Evolutionary conservation across 371 early-diverging fungal genomes (phyloP), one percentile per base, ranked within the genome.

Genomic region (Mucor velutinosus): DNA sequence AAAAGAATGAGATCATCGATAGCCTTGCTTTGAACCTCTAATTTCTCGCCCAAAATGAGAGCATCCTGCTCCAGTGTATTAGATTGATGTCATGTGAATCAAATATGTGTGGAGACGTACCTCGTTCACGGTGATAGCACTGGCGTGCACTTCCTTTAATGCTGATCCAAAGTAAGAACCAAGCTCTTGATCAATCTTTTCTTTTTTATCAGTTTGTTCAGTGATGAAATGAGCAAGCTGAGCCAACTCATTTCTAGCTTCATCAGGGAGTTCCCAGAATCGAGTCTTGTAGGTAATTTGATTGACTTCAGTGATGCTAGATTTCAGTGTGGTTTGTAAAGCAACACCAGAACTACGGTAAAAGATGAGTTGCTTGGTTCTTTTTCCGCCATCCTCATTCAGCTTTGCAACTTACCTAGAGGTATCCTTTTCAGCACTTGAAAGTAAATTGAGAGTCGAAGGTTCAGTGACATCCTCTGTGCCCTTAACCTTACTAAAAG

Each of bases 231-330:
- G 41, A n/a, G 57, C 58, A 12, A 72, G 58, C n/a, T 43, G 27
- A 8, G 73, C 65, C 14, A 72, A 39, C 37, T 72, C 68, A 25
- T 65, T 58, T 25, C 69, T 47, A 47, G 69, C 69, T 21, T 62
- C 61, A 37, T 72, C 65, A 1, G 73, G 73, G 19, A 72, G 47
- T 25, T 72, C 73, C 65, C 69, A 72, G 33, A 68, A 72, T 7
- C 58, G 33, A 3, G 73, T 68, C 29, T 68, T 65, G 32, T 68
- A 68, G 35, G 69, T 60, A 10, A 72, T 68, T 62, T 72, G 65
- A 14, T 17, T 57, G 7, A 65, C 45, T 0, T 65, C 61, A 17
- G 64, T 58, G 14, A 72, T 43, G 17, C 12, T 58, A 33, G 73
- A 64, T 51, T 65, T 53, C 51, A 68, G 25, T 14, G 66, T 70